Conservation (phyloP, 1,284 basidiomycete genomes). For the Coniferiporia sulphurascens region DNA sequence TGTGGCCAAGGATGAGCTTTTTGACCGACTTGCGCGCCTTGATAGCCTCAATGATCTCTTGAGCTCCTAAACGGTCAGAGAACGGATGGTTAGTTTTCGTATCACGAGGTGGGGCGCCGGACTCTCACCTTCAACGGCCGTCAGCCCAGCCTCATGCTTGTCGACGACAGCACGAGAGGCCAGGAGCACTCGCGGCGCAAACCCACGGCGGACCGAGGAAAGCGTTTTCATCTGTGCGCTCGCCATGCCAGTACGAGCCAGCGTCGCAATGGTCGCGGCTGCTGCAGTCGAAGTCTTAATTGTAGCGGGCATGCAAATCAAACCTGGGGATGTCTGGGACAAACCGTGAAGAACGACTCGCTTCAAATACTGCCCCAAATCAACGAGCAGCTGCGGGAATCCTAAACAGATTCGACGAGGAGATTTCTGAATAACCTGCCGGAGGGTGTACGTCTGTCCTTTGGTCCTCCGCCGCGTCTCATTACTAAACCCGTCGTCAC, state of each 20-base stretch:
- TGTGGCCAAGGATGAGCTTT: conserved; percentile 53
- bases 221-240: neutral
- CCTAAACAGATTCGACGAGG: too few relatives aligned
- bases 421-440: too few relatives aligned
- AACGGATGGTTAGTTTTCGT: neutral
- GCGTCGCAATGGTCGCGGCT: neutral
- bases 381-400: too few relatives aligned
- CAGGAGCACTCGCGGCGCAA: conserved; percentile 16
- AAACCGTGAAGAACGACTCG: too few relatives aligned
- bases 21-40: conserved; percentile 38
- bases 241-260: neutral
- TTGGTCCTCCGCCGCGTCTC: too few relatives aligned
- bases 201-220: conserved; percentile 14
- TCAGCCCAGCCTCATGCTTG: conserved; percentile 17
- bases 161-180: conserved; percentile 13
- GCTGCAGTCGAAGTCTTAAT: neutral
- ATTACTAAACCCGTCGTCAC: too few relatives aligned
- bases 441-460: too few relatives aligned
- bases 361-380: too few relatives aligned
- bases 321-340: too few relatives aligned
- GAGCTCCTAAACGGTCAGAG: conserved; percentile 37
- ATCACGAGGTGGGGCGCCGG: neutral
- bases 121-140: conserved; percentile 6
- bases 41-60: conserved; percentile 43
- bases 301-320: too few relatives aligned